Evolutionary conservation across 495 filamentous ascomycete species (phyloP), one percentile per base, ranked within the genome.

Genomic region (Polyplosphaeria fusca): DNA sequence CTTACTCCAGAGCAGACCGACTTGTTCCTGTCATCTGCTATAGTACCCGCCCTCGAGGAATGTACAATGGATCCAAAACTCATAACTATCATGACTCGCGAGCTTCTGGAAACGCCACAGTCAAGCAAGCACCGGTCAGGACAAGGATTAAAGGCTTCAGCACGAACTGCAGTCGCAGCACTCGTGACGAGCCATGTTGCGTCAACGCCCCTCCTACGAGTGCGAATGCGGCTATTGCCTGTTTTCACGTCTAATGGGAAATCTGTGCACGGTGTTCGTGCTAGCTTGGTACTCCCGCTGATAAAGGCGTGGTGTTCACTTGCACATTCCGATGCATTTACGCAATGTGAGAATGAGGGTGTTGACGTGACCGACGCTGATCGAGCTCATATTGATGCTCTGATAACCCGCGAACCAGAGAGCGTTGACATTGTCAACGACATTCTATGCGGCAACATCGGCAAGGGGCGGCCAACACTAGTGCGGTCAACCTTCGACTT

Each of bases 31-130:
- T 71, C 78, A 16, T 79, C 77, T 18, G 72, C 85, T 22, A 68
- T 96, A 27, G 65, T 87, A 20, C 85, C 87, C 1, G 79, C 75
- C 4, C 65, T 96, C 16, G 91, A 96, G 65, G 91, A 95, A 69
- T 91, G 84, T 62, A 77, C 89, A 9, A 73, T 95, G 18, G 90
- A 96, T 66, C 71, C 79, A 4, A 79, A 74, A 28, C 78, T 91
- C 38, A 71, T 92, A 22, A 71, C 75, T 9, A 77, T 76, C 19
- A 75, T 79, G 5, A 63, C 94, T n/a, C 79, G 79, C 45, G 76
- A 73, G 42, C 70, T 74, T 1, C 60, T 90, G 20, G 77, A 83
- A 41, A 75, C 79, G 46, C 67, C 72, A 25, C 65, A 69, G 61
- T 63, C 47, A 48, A 53, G 51, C 35, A 60, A 58, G 40, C 60